These are phyloP conservation scores for Microsporum audouinii DNA, from an alignment of 2,329 filamentous ascomycete genomes.

Conservation along the genomic window DNA sequence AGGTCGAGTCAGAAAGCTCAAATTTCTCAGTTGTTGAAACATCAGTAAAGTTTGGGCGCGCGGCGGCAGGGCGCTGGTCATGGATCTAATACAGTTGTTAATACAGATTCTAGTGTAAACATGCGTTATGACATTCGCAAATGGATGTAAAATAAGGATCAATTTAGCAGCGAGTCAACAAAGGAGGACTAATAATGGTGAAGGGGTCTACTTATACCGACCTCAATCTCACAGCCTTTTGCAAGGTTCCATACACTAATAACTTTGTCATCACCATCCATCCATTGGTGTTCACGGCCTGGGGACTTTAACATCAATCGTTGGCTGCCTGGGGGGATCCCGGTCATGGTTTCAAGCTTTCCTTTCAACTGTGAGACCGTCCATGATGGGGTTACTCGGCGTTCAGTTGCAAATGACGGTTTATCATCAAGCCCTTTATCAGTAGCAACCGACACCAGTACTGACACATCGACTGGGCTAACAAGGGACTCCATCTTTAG, in stretches of 20 bases:
- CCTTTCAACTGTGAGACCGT: constrained; percentile 69
- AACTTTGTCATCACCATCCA: constrained; percentile 59
- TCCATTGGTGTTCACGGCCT: constrained; percentile 48
- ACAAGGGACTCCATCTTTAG: constrained; percentile 24
- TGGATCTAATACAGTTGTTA: constrained; percentile 46
- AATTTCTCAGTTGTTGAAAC: constrained; percentile 77
- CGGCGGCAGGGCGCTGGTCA: constrained; percentile 65
- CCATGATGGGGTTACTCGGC: constrained; percentile 87
- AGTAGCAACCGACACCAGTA: constrained; percentile 28
- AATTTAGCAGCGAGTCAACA: not conserved
- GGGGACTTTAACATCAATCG: constrained; percentile 59
- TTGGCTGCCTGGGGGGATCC: constrained; percentile 72
- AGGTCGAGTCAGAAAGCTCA: constrained; percentile 72
- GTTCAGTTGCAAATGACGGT: constrained; percentile 56
- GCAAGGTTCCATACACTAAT: constrained; percentile 41
- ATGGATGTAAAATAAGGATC: not conserved
- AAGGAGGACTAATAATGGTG: not conserved
- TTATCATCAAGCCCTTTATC: constrained; percentile 11
- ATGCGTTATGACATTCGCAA: not conserved
- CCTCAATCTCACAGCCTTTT: constrained; percentile 36
- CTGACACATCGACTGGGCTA: constrained; percentile 30
- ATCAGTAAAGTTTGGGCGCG: constrained; percentile 71
- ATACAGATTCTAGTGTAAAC: not conserved
- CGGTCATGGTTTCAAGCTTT: constrained; percentile 86
- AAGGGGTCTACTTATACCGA: constrained; percentile 16